phyloP scores from a whole-genome alignment of 78 protist genomes.

The Thecamonas trahens region DNA sequence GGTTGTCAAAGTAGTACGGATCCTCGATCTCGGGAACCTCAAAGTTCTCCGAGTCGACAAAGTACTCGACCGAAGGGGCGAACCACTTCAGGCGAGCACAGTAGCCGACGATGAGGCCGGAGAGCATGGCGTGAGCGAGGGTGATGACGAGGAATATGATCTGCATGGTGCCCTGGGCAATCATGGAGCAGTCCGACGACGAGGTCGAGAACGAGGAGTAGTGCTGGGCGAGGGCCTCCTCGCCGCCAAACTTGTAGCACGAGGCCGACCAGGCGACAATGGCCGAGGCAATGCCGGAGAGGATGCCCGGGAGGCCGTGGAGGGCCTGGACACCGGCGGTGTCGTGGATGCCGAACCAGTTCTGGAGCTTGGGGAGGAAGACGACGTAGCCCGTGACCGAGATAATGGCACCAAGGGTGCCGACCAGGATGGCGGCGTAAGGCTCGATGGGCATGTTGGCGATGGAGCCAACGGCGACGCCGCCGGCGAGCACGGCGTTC shows the following conservation, averaged over 20 bases:
- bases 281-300: conserved; percentile 36
- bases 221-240: not conserved
- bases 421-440: conserved; percentile 56
- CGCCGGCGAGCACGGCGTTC: conserved; percentile 90
- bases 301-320: conserved; percentile 90
- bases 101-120: not conserved
- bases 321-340: conserved; percentile 75
- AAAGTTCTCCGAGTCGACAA: not conserved
- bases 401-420: conserved; percentile 62
- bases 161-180: not conserved
- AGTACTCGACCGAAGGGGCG: not conserved
- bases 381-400: conserved; percentile 61
- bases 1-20: conserved; percentile 2
- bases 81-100: not conserved
- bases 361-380: conserved; percentile 46
- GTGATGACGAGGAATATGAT: not conserved
- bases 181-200: not conserved
- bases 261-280: conserved; percentile 9
- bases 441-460: conserved; percentile 53
- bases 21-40: not conserved
- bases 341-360: conserved; percentile 40
- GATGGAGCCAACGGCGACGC: conserved; percentile 81
- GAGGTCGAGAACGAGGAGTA: not conserved
- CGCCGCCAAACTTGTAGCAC: not conserved
- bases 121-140: not conserved